Base-by-base conservation (phyloP, 2,329 filamentous ascomycete genomes). In the Monilinia fructigena region DNA sequence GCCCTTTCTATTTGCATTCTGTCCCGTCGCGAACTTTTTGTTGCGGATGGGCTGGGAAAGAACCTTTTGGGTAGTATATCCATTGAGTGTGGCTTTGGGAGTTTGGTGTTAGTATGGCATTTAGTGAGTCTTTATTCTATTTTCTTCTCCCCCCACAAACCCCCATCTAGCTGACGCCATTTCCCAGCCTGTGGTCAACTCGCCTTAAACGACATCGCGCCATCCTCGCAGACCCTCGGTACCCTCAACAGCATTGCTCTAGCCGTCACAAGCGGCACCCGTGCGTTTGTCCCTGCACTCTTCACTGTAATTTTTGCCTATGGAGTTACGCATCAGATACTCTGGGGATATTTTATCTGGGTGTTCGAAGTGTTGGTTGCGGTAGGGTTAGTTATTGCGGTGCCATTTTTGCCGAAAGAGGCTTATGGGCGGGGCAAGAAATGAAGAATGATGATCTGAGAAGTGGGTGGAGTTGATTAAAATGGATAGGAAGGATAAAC, bases 151-250 rank as follows among this genome's bases (percentile, higher is more conserved):
- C 20, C 20, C 53, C 23, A 48, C 1, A 26, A 28, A 26, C 4
- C 31, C 16, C 20, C 4, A 14, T 23, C 16, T 16, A 31, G 5
- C 20, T 54, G 20, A 55, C 20, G 18, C 4, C 26, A 8, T 2
- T 7, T 14, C 80, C 83, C 90, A 74, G 93, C 89, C 0, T 87
- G 82, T 1, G 82, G 88, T 0, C 90, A 93, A 79, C 85, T 94
- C 11, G 86, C 86, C 0, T 74, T 94, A 42, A 94, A 94, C 76
- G 89, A 93, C 67, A 85, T 90, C 2, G 83, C 87, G 0, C 91
- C 91, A 0, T 85, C 82, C 12, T 82, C 85, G 1, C 80, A 81
- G 53, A 83, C 86, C 0, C 79, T 94, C 12, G 90, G 88, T 0
- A 92, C 86, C 0, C 78, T 95, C 38, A 94, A 94, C 71, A 88